Conservation (phyloP, 495 filamentous ascomycete species). For the Tirmania nivea region DNA sequence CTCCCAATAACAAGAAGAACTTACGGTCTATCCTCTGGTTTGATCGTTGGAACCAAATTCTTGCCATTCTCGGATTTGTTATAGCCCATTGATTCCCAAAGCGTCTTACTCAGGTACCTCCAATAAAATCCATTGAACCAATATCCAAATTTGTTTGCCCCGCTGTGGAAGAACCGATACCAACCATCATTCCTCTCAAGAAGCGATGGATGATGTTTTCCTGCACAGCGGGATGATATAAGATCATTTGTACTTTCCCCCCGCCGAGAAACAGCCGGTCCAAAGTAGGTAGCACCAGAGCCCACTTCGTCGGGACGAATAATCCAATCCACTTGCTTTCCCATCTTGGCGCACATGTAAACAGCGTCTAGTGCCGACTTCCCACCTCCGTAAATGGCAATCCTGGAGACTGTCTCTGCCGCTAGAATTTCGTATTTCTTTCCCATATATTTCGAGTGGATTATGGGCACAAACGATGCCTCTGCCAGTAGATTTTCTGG, state of each 20-base stretch:
- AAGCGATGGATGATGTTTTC: constrained; percentile 15
- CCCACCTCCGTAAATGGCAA: constrained; percentile 26
- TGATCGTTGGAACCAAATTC: constrained; percentile 7
- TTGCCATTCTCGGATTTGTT: constrained; percentile 9
- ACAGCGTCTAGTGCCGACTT: constrained; percentile 29
- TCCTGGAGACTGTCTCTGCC: constrained; percentile 9
- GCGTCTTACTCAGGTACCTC: neutral
- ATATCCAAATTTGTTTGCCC: constrained; percentile 8
- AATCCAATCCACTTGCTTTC: constrained; percentile 28
- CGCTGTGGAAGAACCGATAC: constrained; percentile 20
- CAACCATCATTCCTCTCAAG: no score
- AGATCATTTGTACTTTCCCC: no score
- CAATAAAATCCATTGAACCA: constrained; percentile 10
- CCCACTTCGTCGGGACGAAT: constrained; percentile 24
- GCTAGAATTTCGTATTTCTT: constrained; percentile 12
- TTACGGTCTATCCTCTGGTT: neutral
- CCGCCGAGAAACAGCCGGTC: no score
- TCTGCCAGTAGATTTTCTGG: constrained; percentile 21
- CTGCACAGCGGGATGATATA: constrained; percentile 10
- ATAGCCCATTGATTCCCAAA: neutral
- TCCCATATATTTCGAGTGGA: constrained; percentile 22
- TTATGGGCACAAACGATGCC: constrained; percentile 11
- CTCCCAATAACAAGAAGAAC: constrained; percentile 10
- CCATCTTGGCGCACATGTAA: constrained; percentile 22
- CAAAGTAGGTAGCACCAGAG: constrained; percentile 20